These are phyloP conservation scores for Plicaturopsis crispa DNA, from an alignment of 768 basidiomycete species.

Conservation along the genomic window DNA sequence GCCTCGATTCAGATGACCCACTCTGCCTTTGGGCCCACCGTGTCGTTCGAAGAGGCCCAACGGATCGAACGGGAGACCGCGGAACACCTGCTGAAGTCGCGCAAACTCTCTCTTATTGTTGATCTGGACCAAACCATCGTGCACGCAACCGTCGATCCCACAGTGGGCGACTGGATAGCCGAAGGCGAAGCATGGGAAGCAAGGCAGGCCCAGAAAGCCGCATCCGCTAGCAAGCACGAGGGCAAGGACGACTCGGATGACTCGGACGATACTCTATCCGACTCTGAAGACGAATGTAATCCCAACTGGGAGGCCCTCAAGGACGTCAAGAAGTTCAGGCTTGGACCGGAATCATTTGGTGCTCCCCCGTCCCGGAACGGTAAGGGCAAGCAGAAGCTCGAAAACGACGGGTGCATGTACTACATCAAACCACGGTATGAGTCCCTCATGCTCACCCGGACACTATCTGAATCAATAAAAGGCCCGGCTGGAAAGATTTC, in stretches of 20 bases:
- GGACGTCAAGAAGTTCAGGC: constrained; percentile 84
- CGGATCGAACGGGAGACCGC: constrained; percentile 82
- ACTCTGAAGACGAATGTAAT: constrained; percentile 58
- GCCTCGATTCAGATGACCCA: constrained; percentile 94
- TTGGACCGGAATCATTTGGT: constrained; percentile 71
- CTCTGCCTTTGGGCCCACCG: constrained; percentile 83
- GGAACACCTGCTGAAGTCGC: constrained; percentile 61
- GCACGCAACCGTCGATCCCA: constrained; percentile 97
- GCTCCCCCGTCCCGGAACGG: constrained; percentile 31
- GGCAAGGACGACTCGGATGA: constrained; percentile 14
- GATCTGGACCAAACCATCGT: constrained; percentile 99
- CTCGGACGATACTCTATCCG: constrained; percentile 34
- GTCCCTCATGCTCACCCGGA: constrained; percentile 14
- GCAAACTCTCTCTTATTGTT: constrained; percentile 90
- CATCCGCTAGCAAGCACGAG: constrained; percentile 19
- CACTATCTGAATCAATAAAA: constrained; percentile 15
- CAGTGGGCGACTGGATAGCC: constrained; percentile 93
- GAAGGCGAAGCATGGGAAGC: constrained; percentile 81
- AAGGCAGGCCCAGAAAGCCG: constrained; percentile 36
- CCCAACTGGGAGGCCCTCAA: constrained; percentile 90
- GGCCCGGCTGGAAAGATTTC: constrained; percentile 83
- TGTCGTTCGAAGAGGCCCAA: constrained; percentile 88
- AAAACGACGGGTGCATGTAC: constrained; percentile 85
- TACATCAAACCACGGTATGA: constrained; percentile 96
- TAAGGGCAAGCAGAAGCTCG: constrained; percentile 45